Base-by-base conservation (phyloP, 2,329 filamentous ascomycete species). In the Cucurbitaria berberidis region DNA sequence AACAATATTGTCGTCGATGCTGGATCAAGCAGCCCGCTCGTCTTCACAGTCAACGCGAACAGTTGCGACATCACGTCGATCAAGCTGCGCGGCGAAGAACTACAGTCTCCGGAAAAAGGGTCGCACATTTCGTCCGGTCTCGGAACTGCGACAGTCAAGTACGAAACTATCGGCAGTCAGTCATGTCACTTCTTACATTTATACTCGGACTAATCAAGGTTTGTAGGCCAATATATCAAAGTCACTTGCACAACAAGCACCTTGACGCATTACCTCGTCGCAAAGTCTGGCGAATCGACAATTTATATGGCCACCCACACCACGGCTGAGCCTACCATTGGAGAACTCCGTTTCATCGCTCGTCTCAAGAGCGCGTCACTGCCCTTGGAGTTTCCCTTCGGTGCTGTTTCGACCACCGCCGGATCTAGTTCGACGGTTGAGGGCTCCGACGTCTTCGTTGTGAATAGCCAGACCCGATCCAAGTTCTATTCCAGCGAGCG, bases 401-500 rank as follows among this genome's bases (percentile, higher is more conserved):
- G 74, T 26, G 55, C 61, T 3, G 83, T 77, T 3, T 87, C 86
- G 0, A 84, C 79, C 21, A 88, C 84, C 0, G 74, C 73, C 1
- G 80, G 79, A 26, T 72, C 67, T 24, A 80, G 80, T 26, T 77
- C 76, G 9, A 77, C 82, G 2, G 77, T 89, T 45, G 86, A 89
- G 68, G 86, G 74, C 1, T 72, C 67, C 1, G 76, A 77, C 44
- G 74, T 77, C 7, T 89, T 82, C 64, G 54, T 85, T 8, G 84
- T 89, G 39, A 73, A 78, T 57, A 83, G 85, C 19, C 77, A 89
- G 68, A 89, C 86, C 0, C 82, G 86, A 34, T 86, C 83, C 73
- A 89, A 89, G 71, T 89, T 89, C 77, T 89, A 87, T 75, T 87
- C 84, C 1, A 86, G 83, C 53, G 78, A 87, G 57, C 81, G 86